Base-by-base conservation (phyloP, 2,329 filamentous ascomycete genomes). In the Exophiala sp. region DNA sequence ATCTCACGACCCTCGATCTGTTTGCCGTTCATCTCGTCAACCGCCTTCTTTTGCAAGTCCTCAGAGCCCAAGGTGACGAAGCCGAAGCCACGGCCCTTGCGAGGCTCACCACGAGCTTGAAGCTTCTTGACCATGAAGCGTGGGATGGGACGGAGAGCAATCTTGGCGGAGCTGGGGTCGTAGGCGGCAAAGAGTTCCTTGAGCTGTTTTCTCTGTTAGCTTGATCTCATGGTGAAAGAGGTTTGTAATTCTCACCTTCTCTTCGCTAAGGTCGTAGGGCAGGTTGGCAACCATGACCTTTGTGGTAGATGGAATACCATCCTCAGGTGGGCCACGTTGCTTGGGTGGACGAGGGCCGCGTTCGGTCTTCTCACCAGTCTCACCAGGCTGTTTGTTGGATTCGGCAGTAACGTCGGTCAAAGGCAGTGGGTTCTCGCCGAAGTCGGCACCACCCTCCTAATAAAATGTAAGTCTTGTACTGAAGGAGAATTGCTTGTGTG, bases 51-150 rank as follows among this genome's bases (percentile, higher is more conserved):
- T 82, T 99, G 94, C 69, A 92, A 77, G 76, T 96, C 91, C 81
- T 99, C 92, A 14, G 90, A 95, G 61, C 87, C 88, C 59, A 99
- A 86, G 58, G 91, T 97, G 61, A 99, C 94, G 74, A 99, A 99
- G 64, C 94, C 94, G 73, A 99, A 99, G 64, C 94, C 94, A 80
- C 94, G 94, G 59, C 94, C 94, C 87, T 99, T 99, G 80, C 94
- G 94, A 68, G 92, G 86, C 80, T 99, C 94, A 71, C 91, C 91
- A 72, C 94, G 92, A 68, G 92, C 91, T 79, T 96, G 91, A 60
- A 99, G 89, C 84, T 99, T 99, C 87, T 96, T 96, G 78, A 99
- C 94, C 94, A 99, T 99, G 82, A 97, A 99, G 68, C 92, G 91
- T 65, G 94, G 94, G 65, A 99, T 99, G 48, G 94, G 94, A 68